A percentile compares a stretch with the other conserved stretches of the same genome.
These are phyloP conservation scores for Marasmius fiardii DNA, from an alignment of 1,284 basidiomycete species.

Conservation along the genomic window DNA sequence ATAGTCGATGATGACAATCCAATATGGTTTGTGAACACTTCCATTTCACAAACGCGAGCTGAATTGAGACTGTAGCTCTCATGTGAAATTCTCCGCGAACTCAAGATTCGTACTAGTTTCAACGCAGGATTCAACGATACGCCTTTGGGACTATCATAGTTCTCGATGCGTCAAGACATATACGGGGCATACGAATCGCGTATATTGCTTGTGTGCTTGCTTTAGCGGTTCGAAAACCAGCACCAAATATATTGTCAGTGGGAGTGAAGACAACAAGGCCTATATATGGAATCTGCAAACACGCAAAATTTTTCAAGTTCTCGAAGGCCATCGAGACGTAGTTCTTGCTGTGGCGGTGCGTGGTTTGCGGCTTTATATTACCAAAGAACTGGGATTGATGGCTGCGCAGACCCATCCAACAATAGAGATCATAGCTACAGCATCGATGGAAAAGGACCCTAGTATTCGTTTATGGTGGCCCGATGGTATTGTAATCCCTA, in stretches of 20 bases:
- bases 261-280: slow-evolving; percentile 87
- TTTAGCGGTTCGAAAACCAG: slow-evolving; percentile 46
- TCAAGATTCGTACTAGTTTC: slow-evolving; percentile 85
- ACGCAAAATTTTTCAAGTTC: slow-evolving; percentile 67
- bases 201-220: slow-evolving; percentile 68
- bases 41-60: too few species aligned
- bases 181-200: slow-evolving; percentile 77
- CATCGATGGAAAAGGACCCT: slow-evolving; percentile 81
- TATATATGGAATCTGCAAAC: slow-evolving; percentile 92
- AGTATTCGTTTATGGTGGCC: slow-evolving; percentile 79
- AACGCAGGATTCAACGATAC: slow-evolving; percentile 89
- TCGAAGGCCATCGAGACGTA: slow-evolving; percentile 81
- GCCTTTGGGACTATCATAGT: slow-evolving; percentile 94
- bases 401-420: slow-evolving; percentile 64
- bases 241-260: slow-evolving; percentile 75
- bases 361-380: slow-evolving; percentile 14
- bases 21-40: slow-evolving; percentile 61
- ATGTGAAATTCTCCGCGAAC: slow-evolving; percentile 89
- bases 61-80: slow-evolving; percentile 47
- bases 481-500: slow-evolving; percentile 18
- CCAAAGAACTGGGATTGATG: background rate
- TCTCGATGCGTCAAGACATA: slow-evolving; percentile 93
- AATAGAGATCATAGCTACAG: slow-evolving; percentile 73
- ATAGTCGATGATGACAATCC: slow-evolving; percentile 95
- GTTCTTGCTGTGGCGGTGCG: slow-evolving; percentile 73